Evolutionary conservation across 202 grass and related monocot genomes (phyloP).

Genomic region (Saccharum hybrid): DNA sequence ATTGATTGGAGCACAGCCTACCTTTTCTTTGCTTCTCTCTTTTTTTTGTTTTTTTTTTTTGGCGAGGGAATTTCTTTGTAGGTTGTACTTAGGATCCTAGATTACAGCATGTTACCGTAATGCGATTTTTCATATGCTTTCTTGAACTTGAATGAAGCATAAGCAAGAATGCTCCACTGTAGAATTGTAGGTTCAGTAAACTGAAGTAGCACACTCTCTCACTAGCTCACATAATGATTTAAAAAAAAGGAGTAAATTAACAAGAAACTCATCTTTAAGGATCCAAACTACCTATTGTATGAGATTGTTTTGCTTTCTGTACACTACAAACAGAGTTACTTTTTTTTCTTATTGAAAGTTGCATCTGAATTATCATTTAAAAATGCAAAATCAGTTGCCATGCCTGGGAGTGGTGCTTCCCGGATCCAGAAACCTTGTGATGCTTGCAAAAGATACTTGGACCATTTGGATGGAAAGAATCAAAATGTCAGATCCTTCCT

Average conservation of each 20-base stretch:
- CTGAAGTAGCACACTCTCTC: background rate
- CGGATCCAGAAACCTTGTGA: constrained; percentile 29
- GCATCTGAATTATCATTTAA: background rate
- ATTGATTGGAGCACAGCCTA: too few relatives aligned
- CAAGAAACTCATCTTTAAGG: background rate
- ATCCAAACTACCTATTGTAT: background rate
- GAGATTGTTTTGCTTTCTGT: background rate
- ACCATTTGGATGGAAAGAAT: constrained; percentile 45
- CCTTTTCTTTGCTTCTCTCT: too few relatives aligned
- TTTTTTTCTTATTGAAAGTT: background rate
- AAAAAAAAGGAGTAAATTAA: background rate
- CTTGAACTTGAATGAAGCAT: background rate
- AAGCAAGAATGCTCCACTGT: background rate
- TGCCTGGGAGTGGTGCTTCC: constrained; percentile 8
- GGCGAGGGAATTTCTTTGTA: background rate
- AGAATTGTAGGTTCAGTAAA: background rate
- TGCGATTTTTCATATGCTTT: background rate
- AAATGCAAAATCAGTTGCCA: constrained; percentile 26
- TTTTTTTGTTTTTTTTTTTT: background rate
- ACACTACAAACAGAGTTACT: background rate
- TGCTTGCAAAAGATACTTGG: constrained; percentile 35
- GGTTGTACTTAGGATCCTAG: background rate
- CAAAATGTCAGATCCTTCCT: constrained; percentile 35
- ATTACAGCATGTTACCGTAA: background rate
- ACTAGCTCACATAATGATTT: background rate